A percentile compares a stretch with the other conserved stretches of the same genome.
phyloP scores from a whole-genome alignment of 2,329 filamentous ascomycete species.

The Ascocoryne sarcoides region DNA sequence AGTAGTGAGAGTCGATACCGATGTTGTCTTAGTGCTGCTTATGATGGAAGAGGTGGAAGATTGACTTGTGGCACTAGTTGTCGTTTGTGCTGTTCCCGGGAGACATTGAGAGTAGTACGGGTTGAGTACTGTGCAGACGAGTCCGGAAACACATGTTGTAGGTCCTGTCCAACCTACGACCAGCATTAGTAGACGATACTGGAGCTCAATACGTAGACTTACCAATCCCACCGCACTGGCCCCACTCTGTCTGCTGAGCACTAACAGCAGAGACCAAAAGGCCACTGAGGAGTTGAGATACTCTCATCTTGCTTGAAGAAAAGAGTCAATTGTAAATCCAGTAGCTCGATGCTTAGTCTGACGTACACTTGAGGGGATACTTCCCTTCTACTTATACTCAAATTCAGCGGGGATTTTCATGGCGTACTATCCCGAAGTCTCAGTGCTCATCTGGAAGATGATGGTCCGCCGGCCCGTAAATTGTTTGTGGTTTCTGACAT shows the following conservation, averaged over 20 bases:
- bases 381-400: background rate
- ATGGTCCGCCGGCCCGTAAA: background rate
- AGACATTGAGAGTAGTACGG: slow-evolving; percentile 13
- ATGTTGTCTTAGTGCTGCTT: background rate
- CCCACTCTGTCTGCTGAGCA: slow-evolving; percentile 14
- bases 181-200: no score
- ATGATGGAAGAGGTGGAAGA: background rate
- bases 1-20: background rate
- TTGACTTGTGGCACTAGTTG: background rate
- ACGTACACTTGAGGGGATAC: background rate
- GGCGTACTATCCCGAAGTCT: background rate
- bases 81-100: slow-evolving; percentile 1
- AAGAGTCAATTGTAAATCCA: background rate
- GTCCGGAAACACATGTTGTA: slow-evolving; percentile 21
- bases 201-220: no score
- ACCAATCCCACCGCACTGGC: slow-evolving; percentile 29
- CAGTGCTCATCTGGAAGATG: background rate
- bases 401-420: background rate
- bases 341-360: background rate
- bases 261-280: slow-evolving; percentile 4
- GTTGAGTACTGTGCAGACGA: slow-evolving; percentile 15
- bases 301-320: slow-evolving; percentile 2
- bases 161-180: slow-evolving; percentile 25
- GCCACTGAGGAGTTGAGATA: background rate
- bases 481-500: background rate